Conservation (phyloP, 805 yeast genomes). For the Hanseniaspora pseudoguilliermondii region DNA sequence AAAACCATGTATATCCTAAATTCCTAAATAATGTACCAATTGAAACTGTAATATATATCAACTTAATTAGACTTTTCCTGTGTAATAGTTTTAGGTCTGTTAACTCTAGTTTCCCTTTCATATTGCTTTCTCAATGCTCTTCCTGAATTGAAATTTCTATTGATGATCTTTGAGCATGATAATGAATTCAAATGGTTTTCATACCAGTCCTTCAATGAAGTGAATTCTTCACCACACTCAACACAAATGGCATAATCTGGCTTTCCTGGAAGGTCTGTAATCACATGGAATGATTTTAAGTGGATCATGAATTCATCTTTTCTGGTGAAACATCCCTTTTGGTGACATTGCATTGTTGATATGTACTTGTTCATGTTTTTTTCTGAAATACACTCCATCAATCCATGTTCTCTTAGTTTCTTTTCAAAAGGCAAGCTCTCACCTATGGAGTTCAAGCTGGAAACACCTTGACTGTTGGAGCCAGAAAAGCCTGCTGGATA, state of each 20-base stretch:
- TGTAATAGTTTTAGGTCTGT: neutral
- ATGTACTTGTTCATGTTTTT: conserved; percentile 12
- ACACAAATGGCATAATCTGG: conserved; percentile 57
- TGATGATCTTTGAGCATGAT: conserved; percentile 29
- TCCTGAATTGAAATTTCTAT: conserved; percentile 8
- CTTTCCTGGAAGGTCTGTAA: conserved; percentile 44
- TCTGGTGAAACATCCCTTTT: conserved; percentile 59
- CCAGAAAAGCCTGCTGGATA: neutral
- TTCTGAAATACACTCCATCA: neutral
- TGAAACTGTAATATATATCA: neutral
- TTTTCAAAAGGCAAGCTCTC: conserved; percentile 15
- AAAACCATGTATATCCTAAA: too few relatives aligned
- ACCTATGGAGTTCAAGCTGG: neutral
- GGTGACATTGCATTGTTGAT: conserved; percentile 35
- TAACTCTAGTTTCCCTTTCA: conserved; percentile 3
- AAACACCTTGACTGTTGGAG: neutral
- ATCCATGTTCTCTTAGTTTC: neutral
- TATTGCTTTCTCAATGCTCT: conserved; percentile 10
- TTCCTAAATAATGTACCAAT: too few relatives aligned
- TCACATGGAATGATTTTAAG: conserved; percentile 60
- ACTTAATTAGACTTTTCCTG: neutral
- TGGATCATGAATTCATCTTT: conserved; percentile 75
- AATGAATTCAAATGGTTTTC: conserved; percentile 48
- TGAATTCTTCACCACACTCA: conserved; percentile 48
- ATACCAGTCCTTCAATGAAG: conserved; percentile 57